These are phyloP conservation scores for Inonotus obliquus DNA, from an alignment of 1,284 basidiomycete genomes.

Conservation along the genomic window DNA sequence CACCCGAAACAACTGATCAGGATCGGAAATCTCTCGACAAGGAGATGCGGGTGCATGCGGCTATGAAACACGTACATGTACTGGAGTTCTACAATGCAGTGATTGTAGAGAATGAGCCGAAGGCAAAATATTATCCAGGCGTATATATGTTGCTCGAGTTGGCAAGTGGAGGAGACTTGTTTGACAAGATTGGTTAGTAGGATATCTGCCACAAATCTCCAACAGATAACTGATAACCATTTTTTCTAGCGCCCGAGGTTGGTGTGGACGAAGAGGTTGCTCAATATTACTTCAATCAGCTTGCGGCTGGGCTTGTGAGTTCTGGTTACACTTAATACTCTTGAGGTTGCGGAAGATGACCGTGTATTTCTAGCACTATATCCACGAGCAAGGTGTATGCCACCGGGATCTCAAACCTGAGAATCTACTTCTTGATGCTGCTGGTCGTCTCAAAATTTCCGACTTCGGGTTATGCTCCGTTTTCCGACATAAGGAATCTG, in stretches of 20 bases:
- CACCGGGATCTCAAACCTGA: conserved; percentile 98
- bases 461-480: conserved; percentile 96
- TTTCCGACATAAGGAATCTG: conserved; percentile 85
- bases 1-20: conserved; percentile 50
- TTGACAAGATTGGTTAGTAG: conserved; percentile 90
- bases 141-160: conserved; percentile 93
- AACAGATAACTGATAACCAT: neutral
- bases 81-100: conserved; percentile 82
- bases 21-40: conserved; percentile 84
- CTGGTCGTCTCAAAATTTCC: conserved; percentile 84
- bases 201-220: neutral
- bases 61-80: conserved; percentile 78
- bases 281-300: conserved; percentile 88
- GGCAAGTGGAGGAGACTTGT: conserved; percentile 91
- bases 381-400: conserved; percentile 88
- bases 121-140: conserved; percentile 62
- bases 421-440: conserved; percentile 80
- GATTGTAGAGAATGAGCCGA: conserved; percentile 65
- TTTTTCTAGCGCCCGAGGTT: conserved; percentile 70
- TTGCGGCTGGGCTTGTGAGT: conserved; percentile 76
- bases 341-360: conserved; percentile 12
- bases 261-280: conserved; percentile 87
- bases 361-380: conserved; percentile 54
- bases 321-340: neutral
- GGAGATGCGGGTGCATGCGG: conserved; percentile 88